Evolutionary conservation across 208 protist genomes (phyloP).

Genomic region (Kentomonas sorsogonicus): DNA sequence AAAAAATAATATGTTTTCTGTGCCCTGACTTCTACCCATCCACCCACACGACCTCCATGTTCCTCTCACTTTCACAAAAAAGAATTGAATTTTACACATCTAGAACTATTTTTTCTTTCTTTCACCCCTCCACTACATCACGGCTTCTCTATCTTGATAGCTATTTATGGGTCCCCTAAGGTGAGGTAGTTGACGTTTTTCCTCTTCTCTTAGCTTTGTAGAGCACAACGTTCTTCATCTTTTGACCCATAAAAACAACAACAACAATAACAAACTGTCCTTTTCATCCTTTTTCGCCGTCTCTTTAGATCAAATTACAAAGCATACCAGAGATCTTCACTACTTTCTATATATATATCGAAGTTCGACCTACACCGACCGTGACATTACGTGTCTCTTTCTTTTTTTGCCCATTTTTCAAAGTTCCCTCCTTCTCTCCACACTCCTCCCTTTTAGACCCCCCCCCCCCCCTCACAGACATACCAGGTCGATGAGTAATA

Average conservation of each 20-base stretch:
- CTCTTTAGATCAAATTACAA: too few relatives aligned
- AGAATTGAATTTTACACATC: not conserved
- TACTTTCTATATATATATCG: too few relatives aligned
- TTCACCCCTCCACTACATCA: not conserved
- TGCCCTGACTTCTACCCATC: constrained; percentile 6
- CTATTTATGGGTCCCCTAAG: too few relatives aligned
- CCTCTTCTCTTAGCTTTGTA: constrained; percentile 5
- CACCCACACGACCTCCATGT: constrained; percentile 4
- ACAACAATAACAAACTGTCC: too few relatives aligned
- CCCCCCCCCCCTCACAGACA: not conserved
- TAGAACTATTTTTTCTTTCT: not conserved
- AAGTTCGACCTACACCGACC: too few relatives aligned
- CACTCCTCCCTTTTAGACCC: not conserved
- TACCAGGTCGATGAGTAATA: constrained; percentile 16
- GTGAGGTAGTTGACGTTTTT: too few relatives aligned
- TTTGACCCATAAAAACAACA: too few relatives aligned
- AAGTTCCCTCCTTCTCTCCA: constrained; percentile 3
- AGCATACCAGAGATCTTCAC: too few relatives aligned
- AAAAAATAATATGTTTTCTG: not conserved
- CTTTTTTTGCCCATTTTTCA: constrained; percentile 9
- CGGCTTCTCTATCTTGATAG: not conserved
- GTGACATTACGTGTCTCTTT: constrained; percentile 5
- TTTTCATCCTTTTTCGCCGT: too few relatives aligned
- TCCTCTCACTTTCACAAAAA: not conserved
- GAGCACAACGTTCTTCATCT: too few relatives aligned